Evolutionary conservation across 1,284 basidiomycete species (phyloP).

Genomic region (Mycena sp.): DNA sequence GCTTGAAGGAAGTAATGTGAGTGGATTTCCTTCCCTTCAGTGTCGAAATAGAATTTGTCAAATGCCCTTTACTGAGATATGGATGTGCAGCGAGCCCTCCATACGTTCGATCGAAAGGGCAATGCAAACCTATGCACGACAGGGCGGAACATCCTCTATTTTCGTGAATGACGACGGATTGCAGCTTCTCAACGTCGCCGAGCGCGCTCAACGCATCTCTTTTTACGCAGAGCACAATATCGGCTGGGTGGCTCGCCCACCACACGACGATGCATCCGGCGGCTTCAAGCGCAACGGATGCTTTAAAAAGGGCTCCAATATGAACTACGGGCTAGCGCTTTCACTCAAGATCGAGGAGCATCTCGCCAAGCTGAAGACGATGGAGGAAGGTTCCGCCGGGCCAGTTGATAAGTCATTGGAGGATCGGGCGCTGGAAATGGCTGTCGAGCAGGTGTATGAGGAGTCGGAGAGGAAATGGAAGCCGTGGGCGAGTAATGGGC

Average conservation of each 20-base stretch:
- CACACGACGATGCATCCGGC: slow-evolving; percentile 62
- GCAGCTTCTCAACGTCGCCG: slow-evolving; percentile 67
- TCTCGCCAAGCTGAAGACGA: slow-evolving; percentile 62
- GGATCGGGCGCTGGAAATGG: slow-evolving; percentile 71
- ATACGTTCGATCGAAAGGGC: slow-evolving; percentile 86
- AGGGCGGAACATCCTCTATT: slow-evolving; percentile 83
- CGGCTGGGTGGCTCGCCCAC: slow-evolving; percentile 84
- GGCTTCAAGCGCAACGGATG: slow-evolving; percentile 88
- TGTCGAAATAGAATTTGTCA: too few species aligned
- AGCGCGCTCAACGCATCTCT: slow-evolving; percentile 72
- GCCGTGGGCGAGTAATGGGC: slow-evolving; percentile 75
- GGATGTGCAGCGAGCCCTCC: slow-evolving; percentile 68
- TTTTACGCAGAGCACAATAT: slow-evolving; percentile 88
- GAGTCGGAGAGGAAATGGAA: slow-evolving; percentile 64
- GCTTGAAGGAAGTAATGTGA: slow-evolving; percentile 74
- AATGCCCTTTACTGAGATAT: slow-evolving; percentile 6
- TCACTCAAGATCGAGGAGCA: slow-evolving; percentile 49
- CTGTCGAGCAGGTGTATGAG: slow-evolving; percentile 75
- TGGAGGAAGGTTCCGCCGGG: slow-evolving; percentile 13
- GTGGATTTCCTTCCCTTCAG: slow-evolving; percentile 38
- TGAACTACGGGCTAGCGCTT: slow-evolving; percentile 82
- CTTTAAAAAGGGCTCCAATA: slow-evolving; percentile 92
- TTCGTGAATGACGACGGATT: slow-evolving; percentile 85
- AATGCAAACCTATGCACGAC: slow-evolving; percentile 87
- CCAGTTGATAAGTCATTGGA: slow-evolving; percentile 51